phyloP scores from a whole-genome alignment of 306 rosid species.

The Cucumis sativus region DNA sequence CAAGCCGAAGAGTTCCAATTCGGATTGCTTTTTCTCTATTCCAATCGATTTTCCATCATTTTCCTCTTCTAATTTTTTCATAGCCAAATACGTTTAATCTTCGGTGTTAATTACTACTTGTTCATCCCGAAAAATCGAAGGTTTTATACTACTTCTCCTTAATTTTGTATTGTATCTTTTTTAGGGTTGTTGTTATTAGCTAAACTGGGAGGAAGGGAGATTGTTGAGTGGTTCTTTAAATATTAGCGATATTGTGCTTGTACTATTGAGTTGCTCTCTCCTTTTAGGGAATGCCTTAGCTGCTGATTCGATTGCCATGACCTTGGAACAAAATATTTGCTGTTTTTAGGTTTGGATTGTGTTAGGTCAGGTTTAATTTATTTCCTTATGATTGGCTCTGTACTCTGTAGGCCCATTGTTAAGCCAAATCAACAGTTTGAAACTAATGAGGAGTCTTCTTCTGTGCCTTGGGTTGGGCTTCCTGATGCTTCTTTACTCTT shows the following conservation, averaged over 20 bases:
- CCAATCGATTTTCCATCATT: neutral
- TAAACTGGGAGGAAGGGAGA: neutral
- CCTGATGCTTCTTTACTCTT: slow-evolving; percentile 90
- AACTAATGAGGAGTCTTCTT: slow-evolving; percentile 19
- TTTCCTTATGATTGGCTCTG: neutral
- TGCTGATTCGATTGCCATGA: neutral
- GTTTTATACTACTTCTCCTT: neutral
- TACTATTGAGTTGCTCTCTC: neutral
- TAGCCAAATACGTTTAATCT: neutral
- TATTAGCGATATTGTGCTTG: neutral
- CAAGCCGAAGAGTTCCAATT: neutral
- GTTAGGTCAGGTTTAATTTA: neutral
- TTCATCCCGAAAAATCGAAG: neutral
- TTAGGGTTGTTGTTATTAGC: neutral
- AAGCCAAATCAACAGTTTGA: slow-evolving; percentile 22
- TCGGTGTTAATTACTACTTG: neutral
- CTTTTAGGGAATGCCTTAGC: neutral
- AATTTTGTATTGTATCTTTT: neutral
- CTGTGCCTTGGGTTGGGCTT: slow-evolving; percentile 35
- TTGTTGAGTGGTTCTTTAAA: neutral
- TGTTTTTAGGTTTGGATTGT: neutral
- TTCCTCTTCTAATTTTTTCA: neutral
- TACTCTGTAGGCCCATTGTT: slow-evolving; percentile 18
- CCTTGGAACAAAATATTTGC: neutral
- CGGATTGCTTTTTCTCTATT: neutral